A percentile compares a stretch with the other conserved stretches of the same genome.
Conservation (phyloP, 768 basidiomycete genomes). For the Calocera cornea region DNA sequence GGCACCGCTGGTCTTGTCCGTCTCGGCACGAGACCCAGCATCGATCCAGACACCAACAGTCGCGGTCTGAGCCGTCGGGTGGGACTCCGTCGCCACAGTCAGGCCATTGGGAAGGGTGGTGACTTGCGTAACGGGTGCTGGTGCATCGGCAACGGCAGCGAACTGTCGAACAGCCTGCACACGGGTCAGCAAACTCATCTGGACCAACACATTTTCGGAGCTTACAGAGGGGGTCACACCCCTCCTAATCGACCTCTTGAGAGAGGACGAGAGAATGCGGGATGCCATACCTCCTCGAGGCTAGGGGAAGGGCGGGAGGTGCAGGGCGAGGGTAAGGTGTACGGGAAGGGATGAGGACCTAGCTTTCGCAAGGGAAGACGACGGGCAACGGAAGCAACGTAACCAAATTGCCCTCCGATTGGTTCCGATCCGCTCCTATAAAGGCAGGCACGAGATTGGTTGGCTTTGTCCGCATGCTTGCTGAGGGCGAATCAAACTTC, state of each 20-base stretch:
- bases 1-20: slow-evolving; percentile 83
- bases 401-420: slow-evolving; percentile 3
- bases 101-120: slow-evolving; percentile 90
- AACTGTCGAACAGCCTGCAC: slow-evolving; percentile 22
- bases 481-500: not conserved
- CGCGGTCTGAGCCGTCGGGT: slow-evolving; percentile 83
- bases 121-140: slow-evolving; percentile 68
- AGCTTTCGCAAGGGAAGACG: not conserved
- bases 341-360: not conserved
- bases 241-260: slow-evolving; percentile 4
- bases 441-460: not conserved
- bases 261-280: slow-evolving; percentile 3
- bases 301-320: slow-evolving; percentile 9
- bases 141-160: slow-evolving; percentile 24
- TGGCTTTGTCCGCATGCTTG: slow-evolving; percentile 1
- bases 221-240: not conserved
- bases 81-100: slow-evolving; percentile 84
- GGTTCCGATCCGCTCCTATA: not conserved
- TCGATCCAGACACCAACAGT: slow-evolving; percentile 99
- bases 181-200: not conserved
- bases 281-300: slow-evolving; percentile 10
- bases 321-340: not conserved
- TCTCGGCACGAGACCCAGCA: slow-evolving; percentile 94
- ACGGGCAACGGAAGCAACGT: slow-evolving; percentile 2
- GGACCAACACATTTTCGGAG: not conserved